Conservation (phyloP, 805 yeast species). For the Yarrowia porcina region DNA sequence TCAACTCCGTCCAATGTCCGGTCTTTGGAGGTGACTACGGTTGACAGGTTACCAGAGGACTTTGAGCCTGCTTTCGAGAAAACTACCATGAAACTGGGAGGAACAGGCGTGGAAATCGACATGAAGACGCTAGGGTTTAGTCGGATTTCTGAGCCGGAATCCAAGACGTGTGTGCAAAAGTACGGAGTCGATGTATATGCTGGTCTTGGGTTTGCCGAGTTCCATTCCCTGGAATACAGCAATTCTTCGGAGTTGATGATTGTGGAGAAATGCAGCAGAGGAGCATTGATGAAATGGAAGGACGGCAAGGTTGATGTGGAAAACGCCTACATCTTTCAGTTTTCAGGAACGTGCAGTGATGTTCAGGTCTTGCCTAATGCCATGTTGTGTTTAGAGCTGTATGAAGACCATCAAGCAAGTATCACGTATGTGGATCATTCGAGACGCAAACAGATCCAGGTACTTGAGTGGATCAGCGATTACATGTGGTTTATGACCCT, state of each 20-base stretch:
- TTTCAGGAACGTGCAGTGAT: not conserved
- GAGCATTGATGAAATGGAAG: not conserved
- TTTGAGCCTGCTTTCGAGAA: not conserved
- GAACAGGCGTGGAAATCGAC: not conserved
- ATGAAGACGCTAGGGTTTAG: not conserved
- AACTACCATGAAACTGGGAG: not conserved
- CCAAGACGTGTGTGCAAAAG: not conserved
- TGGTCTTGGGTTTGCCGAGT: not conserved
- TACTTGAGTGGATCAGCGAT: not conserved
- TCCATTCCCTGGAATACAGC: not conserved
- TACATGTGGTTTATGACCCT: not conserved
- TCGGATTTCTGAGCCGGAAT: not conserved
- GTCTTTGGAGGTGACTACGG: not conserved
- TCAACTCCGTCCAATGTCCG: not conserved
- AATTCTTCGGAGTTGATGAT: not conserved
- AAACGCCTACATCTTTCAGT: not conserved
- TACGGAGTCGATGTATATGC: not conserved
- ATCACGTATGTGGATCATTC: not conserved
- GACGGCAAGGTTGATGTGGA: not conserved
- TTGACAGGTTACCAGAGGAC: not conserved
- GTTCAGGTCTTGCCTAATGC: not conserved
- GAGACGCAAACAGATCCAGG: not conserved
- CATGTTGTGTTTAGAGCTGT: not conserved
- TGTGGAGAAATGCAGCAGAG: not conserved
- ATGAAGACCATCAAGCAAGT: not conserved